phyloP scores from a whole-genome alignment of 1,284 basidiomycete species.

The Trametes hirsuta region DNA sequence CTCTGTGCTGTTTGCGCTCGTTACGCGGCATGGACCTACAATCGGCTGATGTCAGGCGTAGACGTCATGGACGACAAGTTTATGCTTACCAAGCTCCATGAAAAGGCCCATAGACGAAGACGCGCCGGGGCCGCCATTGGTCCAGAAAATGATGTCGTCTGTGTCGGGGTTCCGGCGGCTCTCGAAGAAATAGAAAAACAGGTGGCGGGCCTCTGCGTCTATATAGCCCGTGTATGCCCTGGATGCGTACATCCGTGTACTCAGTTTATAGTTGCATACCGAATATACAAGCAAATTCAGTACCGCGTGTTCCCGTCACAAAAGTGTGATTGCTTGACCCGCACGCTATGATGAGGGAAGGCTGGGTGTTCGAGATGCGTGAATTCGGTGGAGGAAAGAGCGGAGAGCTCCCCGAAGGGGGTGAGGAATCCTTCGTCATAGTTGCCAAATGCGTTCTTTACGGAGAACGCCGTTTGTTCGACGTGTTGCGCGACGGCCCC shows the following conservation, averaged over 20 bases:
- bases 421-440: constrained; percentile 38
- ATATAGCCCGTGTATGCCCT: constrained; percentile 56
- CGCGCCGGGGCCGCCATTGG: constrained; percentile 60
- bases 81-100: constrained; percentile 59
- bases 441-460: background rate
- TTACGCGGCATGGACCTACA: constrained; percentile 41
- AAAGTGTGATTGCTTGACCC: constrained; percentile 45
- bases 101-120: constrained; percentile 64
- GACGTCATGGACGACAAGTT: constrained; percentile 41
- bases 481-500: background rate
- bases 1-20: constrained; percentile 42
- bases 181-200: constrained; percentile 86
- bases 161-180: constrained; percentile 64
- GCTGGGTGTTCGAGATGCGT: constrained; percentile 53
- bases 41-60: constrained; percentile 48
- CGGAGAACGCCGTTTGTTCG: background rate
- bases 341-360: constrained; percentile 53
- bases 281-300: background rate
- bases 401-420: constrained; percentile 44
- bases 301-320: constrained; percentile 30
- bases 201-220: constrained; percentile 68
- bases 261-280: too few species aligned
- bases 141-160: constrained; percentile 73
- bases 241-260: too few species aligned
- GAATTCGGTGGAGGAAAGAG: constrained; percentile 44